These are phyloP conservation scores for Coemansia sp. DNA, from an alignment of 192 early-diverging fungal species.

Conservation along the genomic window DNA sequence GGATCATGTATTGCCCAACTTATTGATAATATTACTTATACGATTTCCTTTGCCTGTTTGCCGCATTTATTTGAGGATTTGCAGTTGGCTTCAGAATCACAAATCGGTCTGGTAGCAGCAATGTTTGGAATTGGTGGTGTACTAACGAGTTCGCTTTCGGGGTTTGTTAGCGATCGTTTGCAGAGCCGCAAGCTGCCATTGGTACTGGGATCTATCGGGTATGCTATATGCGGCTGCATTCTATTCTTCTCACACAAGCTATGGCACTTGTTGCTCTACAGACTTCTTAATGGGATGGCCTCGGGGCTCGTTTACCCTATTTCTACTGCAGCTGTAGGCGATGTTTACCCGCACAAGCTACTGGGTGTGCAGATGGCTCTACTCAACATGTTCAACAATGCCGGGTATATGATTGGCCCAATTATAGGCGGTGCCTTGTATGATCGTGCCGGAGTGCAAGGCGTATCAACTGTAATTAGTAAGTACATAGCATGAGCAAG, in stretches of 20 bases:
- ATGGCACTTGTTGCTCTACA: conserved; percentile 39
- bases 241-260: conserved; percentile 38
- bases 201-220: conserved; percentile 30
- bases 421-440: conserved; percentile 35
- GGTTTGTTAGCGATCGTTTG: conserved; percentile 36
- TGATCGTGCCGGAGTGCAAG: conserved; percentile 29
- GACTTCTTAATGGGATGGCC: conserved; percentile 43
- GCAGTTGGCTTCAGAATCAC: conserved; percentile 34
- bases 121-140: conserved; percentile 45
- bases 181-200: conserved; percentile 36
- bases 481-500: conserved; percentile 8
- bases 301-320: conserved; percentile 41
- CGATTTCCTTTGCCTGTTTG: conserved; percentile 43
- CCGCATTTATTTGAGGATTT: conserved; percentile 51
- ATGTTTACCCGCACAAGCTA: conserved; percentile 44
- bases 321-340: conserved; percentile 26
- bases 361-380: conserved; percentile 42
- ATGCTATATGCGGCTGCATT: conserved; percentile 18
- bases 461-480: conserved; percentile 39
- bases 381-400: conserved; percentile 25
- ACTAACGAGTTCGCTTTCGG: conserved; percentile 34
- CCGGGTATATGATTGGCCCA: conserved; percentile 42
- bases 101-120: conserved; percentile 27
- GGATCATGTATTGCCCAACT: conserved; percentile 33
- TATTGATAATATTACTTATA: conserved; percentile 35